phyloP scores from a whole-genome alignment of 2,329 filamentous ascomycete genomes.

The Penicillium sclerotiorum region DNA sequence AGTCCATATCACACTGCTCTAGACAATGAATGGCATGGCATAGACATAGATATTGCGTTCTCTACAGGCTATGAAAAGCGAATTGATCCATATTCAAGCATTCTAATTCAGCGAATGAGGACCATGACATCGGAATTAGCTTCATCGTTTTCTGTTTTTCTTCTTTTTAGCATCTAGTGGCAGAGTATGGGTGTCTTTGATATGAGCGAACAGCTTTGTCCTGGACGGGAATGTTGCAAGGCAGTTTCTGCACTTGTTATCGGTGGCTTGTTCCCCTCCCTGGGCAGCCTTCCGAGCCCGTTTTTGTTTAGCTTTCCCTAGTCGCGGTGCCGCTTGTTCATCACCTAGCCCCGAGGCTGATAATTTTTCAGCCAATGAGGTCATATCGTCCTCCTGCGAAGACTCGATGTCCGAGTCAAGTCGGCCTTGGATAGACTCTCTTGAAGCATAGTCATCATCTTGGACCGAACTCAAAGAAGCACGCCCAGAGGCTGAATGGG shows the following conservation, averaged over 20 bases:
- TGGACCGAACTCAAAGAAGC: conserved; percentile 7
- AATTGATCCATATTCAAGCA: neutral
- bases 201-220: conserved; percentile 72
- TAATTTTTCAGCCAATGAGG: conserved; percentile 19
- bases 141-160: conserved; percentile 2
- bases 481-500: neutral
- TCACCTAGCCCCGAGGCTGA: conserved; percentile 25
- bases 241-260: conserved; percentile 76
- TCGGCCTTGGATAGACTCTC: conserved; percentile 44
- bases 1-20: neutral
- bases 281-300: conserved; percentile 54
- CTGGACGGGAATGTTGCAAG: conserved; percentile 75
- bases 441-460: conserved; percentile 46
- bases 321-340: conserved; percentile 28
- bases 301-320: conserved; percentile 58
- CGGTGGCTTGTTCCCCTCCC: conserved; percentile 21
- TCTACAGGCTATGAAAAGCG: neutral
- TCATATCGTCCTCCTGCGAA: conserved; percentile 13
- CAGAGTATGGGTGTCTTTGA: conserved; percentile 69
- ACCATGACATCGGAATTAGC: neutral
- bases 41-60: neutral
- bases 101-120: neutral
- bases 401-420: conserved; percentile 29
- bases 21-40: neutral
- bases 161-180: neutral